A percentile compares a stretch with the other conserved stretches of the same genome.
phyloP scores from a whole-genome alignment of 768 basidiomycete genomes.

The Obba rivulosa region DNA sequence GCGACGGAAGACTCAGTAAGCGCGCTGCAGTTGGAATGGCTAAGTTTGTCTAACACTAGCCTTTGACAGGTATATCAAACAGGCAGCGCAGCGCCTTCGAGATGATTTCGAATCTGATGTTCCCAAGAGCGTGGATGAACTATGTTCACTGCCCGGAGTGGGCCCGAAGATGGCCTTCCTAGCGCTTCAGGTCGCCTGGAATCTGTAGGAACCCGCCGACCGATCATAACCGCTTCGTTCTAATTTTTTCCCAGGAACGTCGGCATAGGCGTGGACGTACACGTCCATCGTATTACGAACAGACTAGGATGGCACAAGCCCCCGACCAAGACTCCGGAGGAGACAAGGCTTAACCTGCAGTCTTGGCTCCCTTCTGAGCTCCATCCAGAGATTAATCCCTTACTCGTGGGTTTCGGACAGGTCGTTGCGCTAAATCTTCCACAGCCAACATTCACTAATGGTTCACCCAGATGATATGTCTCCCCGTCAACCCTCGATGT shows the following conservation, averaged over 20 bases:
- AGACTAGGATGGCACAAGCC: slow-evolving; percentile 88
- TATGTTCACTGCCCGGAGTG: slow-evolving; percentile 85
- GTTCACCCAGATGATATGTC: slow-evolving; percentile 51
- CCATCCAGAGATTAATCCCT: slow-evolving; percentile 70
- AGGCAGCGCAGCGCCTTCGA: slow-evolving; percentile 60
- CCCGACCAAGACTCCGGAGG: slow-evolving; percentile 80
- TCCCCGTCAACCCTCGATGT: slow-evolving; percentile 62
- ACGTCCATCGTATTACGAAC: slow-evolving; percentile 95
- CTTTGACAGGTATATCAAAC: slow-evolving; percentile 61
- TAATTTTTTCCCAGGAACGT: slow-evolving; percentile 46
- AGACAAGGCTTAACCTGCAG: slow-evolving; percentile 79
- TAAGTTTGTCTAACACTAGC: neutral
- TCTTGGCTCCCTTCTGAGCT: slow-evolving; percentile 79
- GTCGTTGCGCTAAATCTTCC: slow-evolving; percentile 28
- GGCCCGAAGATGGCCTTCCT: slow-evolving; percentile 97
- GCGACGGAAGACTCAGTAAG: slow-evolving; percentile 79
- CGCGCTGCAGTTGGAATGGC: slow-evolving; percentile 6
- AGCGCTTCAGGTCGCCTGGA: slow-evolving; percentile 79
- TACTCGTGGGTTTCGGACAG: slow-evolving; percentile 85
- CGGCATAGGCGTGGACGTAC: slow-evolving; percentile 94
- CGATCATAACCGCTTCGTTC: neutral
- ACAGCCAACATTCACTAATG: neutral
- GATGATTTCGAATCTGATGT: slow-evolving; percentile 81
- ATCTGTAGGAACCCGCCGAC: slow-evolving; percentile 44
- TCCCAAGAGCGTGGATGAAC: slow-evolving; percentile 81